A percentile compares a stretch with the other conserved stretches of the same genome.
Evolutionary conservation across 305 asterid species (phyloP).

Genomic region (Fraxinus paxiana): DNA sequence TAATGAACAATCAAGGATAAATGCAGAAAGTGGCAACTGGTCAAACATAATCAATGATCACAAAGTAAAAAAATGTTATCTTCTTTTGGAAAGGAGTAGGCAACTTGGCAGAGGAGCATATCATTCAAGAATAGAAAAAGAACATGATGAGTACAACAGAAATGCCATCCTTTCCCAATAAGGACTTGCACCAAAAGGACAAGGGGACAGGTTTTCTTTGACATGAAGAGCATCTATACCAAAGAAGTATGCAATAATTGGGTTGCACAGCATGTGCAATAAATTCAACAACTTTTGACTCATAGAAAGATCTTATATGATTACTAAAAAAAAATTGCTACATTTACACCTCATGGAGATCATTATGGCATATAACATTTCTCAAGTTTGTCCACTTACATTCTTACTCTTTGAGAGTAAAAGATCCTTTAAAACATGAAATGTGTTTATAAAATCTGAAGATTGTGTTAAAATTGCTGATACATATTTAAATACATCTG

Average conservation of each 20-base stretch:
- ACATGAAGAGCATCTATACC: conserved; percentile 16
- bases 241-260: conserved; percentile 18
- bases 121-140: not conserved
- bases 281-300: conserved; percentile 20
- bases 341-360: not conserved
- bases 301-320: not conserved
- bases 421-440: not conserved
- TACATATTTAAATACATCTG: conserved; percentile 16
- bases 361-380: not conserved
- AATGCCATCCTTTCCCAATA: conserved; percentile 1
- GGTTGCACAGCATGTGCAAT: conserved; percentile 30
- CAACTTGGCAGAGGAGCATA: not conserved
- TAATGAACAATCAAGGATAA: not conserved
- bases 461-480: conserved; percentile 17
- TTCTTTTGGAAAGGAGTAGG: conserved; percentile 4
- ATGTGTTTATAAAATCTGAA: conserved; percentile 12
- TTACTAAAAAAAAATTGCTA: not conserved
- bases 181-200: conserved; percentile 13
- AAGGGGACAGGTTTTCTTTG: conserved; percentile 19
- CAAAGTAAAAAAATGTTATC: not conserved
- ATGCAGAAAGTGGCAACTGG: not conserved
- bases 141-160: not conserved
- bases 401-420: not conserved
- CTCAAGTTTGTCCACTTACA: not conserved
- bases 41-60: not conserved